These are phyloP conservation scores for Neonectria punicea DNA, from an alignment of 2,329 filamentous ascomycete species.

Conservation along the genomic window DNA sequence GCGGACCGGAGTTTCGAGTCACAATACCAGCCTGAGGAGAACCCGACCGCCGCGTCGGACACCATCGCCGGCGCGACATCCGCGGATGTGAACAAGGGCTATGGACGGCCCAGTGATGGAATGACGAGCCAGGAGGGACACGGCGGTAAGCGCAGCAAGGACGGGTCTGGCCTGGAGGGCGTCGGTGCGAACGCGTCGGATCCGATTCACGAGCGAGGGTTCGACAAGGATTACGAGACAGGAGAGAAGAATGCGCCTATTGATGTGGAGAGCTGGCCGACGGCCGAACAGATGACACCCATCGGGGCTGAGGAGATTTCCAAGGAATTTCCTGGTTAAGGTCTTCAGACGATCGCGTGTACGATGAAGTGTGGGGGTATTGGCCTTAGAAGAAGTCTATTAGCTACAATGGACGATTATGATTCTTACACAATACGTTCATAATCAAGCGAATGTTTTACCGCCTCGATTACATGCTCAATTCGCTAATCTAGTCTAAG, in stretches of 20 bases:
- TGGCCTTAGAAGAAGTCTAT: not conserved
- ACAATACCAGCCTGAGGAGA: conserved; percentile 47
- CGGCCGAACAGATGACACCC: conserved; percentile 37
- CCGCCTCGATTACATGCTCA: no score
- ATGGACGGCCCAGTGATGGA: conserved; percentile 57
- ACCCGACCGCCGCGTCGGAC: conserved; percentile 47
- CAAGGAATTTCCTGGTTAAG: conserved; percentile 29
- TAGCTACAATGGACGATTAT: not conserved
- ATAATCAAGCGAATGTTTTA: not conserved
- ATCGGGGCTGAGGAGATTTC: conserved; percentile 37
- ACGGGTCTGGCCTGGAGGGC: conserved; percentile 52
- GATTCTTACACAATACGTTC: not conserved
- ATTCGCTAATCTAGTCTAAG: no score
- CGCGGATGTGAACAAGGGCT: conserved; percentile 54
- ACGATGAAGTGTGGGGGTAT: not conserved
- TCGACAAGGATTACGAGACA: conserved; percentile 44
- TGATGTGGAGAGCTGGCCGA: conserved; percentile 31
- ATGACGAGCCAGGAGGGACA: conserved; percentile 55
- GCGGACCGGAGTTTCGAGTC: conserved; percentile 52
- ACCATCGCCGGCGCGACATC: conserved; percentile 58
- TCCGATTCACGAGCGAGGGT: conserved; percentile 43
- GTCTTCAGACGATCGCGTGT: not conserved
- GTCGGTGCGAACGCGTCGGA: conserved; percentile 48
- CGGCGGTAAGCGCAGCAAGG: conserved; percentile 51
- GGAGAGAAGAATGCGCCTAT: conserved; percentile 32